phyloP scores from a whole-genome alignment of 331 rosid genomes.

The Malus hybrid region DNA sequence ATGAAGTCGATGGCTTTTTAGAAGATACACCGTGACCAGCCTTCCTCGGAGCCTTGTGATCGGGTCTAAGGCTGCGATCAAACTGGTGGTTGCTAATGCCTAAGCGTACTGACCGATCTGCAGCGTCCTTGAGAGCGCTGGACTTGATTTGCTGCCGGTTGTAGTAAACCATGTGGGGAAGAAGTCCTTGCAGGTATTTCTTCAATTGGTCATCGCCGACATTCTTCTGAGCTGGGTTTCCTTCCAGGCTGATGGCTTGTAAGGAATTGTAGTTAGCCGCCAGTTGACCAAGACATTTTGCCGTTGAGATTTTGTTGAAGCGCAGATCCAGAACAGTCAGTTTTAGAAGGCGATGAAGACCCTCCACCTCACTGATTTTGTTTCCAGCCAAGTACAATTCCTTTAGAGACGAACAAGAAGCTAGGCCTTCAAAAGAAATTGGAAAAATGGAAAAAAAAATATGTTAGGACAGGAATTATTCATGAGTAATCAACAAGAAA shows the following conservation, averaged over 20 bases:
- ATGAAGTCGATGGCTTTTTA: slow-evolving; percentile 30
- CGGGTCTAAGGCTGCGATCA: slow-evolving; percentile 61
- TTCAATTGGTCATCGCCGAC: slow-evolving; percentile 94
- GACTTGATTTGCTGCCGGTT: slow-evolving; percentile 59
- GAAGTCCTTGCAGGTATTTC: slow-evolving; percentile 87
- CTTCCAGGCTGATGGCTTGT: slow-evolving; percentile 89
- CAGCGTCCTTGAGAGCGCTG: slow-evolving; percentile 48
- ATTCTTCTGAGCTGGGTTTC: slow-evolving; percentile 88
- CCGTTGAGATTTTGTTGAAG: slow-evolving; percentile 81
- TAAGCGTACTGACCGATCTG: slow-evolving; percentile 55
- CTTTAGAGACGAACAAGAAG: slow-evolving; percentile 87
- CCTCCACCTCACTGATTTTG: slow-evolving; percentile 94
- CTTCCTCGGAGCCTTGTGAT: slow-evolving; percentile 62
- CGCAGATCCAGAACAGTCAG: slow-evolving; percentile 71
- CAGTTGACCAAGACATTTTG: slow-evolving; percentile 87
- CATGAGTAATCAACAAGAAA: not conserved
- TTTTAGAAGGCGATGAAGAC: slow-evolving; percentile 91
- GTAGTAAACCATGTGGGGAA: slow-evolving; percentile 78
- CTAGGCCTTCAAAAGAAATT: slow-evolving; percentile 50
- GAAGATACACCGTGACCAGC: slow-evolving; percentile 31
- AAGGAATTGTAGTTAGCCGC: slow-evolving; percentile 88
- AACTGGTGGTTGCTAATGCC: slow-evolving; percentile 59
- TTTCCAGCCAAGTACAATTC: slow-evolving; percentile 96
- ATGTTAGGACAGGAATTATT: not conserved
- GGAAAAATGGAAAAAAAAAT: not conserved